Evolutionary conservation across 352 stramenopile species (phyloP), one percentile per base, ranked within the genome.

Genomic region (Pythium aquatile): DNA sequence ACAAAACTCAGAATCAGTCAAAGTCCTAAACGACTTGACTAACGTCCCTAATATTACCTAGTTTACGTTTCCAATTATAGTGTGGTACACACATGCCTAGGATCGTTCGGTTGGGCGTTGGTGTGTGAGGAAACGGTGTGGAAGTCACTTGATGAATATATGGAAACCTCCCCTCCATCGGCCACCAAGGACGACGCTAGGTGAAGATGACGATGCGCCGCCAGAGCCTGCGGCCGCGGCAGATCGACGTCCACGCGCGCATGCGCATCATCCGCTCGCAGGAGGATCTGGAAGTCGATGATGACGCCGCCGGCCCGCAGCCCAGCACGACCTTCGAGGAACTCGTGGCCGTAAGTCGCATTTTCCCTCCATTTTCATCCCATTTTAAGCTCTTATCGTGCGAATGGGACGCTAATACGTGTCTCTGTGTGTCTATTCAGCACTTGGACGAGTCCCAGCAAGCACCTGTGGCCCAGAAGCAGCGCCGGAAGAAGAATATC

Each of bases 191-290:
- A 30, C 44, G 44, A 51, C 44, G 44, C 17, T 48, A 48, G 40
- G 40, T 28, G 40, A 14, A 28, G 14, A 51, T 51, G 48, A 67
- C 3, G 20, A 93, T 93, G 83, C 81, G 85, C 30, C 85, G 88
- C 55, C 85, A 90, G 73, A 97, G 84, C 70, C 75, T 96, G 53
- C 79, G 86, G 26, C 87, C 89, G 59, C 85, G 89, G 55, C 86
- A 93, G 73, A 90, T 97, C 73, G 89, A 97, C 64, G 70, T 96
- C 46, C 85, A 97, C 68, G 84, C 86, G 73, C 81, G 77, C 56
- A 94, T 97, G 75, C 78, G 77, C 52, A 85, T 96, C 65, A 85
- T 96, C 57, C 87, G 86, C 44, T 79, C 82, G 39, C 84, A 92
- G 66, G 83, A 91, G 39, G 84, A 95, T 51, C 79, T 95, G 33